phyloP scores from a whole-genome alignment of 148 eudicot genomes.

The Diospyros kaki region DNA sequence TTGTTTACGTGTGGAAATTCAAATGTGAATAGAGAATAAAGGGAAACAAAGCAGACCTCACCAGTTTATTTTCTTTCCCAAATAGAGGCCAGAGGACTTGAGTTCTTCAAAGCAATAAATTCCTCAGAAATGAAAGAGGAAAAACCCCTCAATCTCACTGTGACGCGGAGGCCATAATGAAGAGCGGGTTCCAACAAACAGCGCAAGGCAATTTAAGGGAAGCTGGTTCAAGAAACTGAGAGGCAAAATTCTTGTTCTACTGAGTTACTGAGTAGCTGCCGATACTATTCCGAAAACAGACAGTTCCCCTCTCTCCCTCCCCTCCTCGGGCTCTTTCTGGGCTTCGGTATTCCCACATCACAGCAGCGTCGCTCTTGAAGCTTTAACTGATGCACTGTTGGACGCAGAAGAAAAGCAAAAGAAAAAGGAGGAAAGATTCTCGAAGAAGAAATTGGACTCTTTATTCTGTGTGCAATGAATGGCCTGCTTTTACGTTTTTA shows the following conservation, averaged over 20 bases:
- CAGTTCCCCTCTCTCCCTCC: neutral
- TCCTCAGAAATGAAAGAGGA: neutral
- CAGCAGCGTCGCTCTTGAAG: too few relatives aligned
- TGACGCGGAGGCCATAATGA: neutral
- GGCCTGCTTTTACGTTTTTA: too few relatives aligned
- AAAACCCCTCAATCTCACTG: neutral
- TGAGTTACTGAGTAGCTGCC: neutral
- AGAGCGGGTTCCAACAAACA: constrained; percentile 1
- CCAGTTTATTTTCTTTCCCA: neutral
- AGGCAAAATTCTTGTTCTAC: neutral
- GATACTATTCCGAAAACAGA: neutral
- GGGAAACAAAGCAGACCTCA: neutral
- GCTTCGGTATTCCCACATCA: neutral
- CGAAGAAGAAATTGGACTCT: too few relatives aligned
- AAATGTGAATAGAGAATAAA: too few relatives aligned
- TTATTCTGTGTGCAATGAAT: too few relatives aligned
- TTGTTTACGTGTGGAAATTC: neutral
- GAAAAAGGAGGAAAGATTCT: too few relatives aligned
- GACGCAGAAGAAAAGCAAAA: too few relatives aligned
- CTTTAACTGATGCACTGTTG: too few relatives aligned
- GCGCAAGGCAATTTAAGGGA: constrained; percentile 14
- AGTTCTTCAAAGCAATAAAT: neutral
- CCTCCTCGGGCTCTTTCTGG: neutral
- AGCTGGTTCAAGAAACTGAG: constrained; percentile 15
- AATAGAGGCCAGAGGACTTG: neutral